Evolutionary conservation across 2,329 filamentous ascomycete genomes (phyloP), one percentile per base, ranked within the genome.

Genomic region (Colletotrichum sublineola): DNA sequence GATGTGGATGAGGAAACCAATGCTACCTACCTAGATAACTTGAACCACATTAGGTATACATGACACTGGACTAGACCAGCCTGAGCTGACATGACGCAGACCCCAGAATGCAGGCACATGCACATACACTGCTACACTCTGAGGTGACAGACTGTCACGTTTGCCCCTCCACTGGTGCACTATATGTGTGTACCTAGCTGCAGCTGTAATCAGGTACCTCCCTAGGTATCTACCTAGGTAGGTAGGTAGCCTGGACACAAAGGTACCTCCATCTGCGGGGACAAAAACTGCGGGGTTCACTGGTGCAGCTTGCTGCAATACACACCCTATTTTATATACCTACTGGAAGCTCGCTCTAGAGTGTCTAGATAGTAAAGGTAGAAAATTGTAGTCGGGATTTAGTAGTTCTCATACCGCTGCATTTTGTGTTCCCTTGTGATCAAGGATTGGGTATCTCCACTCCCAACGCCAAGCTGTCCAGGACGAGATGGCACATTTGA

Each of bases 21-120:
- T 29, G 33, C 50, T 33, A 31, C 48, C 11, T 42, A 42, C 42
- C 42, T 31, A 18, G 29, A 53, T 42, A 42, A 15, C 42, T 31
- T 31, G 29, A 53, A 53, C 29, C 29, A 53, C 29, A 18, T 33
- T 56, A 56, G 18, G 52, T 56, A 56, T 56, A 56, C 15, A 31
- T 53, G 50, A 12, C 52, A 56, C 52, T 56, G 9, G 36, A 18
- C 52, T n/a, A 18, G 18, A 36, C 33, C 20, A 5, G 15, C 29
- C 52, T 55, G 31, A 33, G 29, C 52, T 33, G 33, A 40, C 53
- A 15, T 57, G 55, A 42, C 36, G 38, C n/a, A 58, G 12, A 58
- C 56, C 14, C 3, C 38, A 42, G 36, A 40, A 58, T 58, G 56
- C 56, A 58, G 38, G 36, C 56, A 58, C 36, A 40, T 58, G 56